Evolutionary conservation across 352 stramenopile genomes (phyloP).

Genomic region (Phytophthora multivora): DNA sequence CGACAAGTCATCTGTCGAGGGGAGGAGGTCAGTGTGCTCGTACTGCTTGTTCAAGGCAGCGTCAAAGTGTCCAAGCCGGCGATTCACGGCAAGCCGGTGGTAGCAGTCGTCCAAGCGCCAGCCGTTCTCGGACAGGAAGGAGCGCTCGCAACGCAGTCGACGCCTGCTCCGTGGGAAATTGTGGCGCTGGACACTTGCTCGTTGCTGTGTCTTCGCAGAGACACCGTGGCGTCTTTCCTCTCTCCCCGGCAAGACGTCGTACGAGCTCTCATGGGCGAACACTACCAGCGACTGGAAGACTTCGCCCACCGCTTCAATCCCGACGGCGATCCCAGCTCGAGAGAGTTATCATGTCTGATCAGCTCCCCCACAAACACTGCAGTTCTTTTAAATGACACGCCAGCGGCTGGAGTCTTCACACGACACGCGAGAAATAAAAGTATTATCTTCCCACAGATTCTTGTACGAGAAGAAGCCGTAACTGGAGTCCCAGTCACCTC

Average conservation of each 20-base stretch:
- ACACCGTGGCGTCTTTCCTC: conserved; percentile 71
- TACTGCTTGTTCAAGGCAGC: conserved; percentile 64
- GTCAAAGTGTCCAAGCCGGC: conserved; percentile 62
- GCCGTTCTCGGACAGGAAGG: conserved; percentile 76
- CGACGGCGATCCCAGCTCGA: not conserved
- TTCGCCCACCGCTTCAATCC: conserved; percentile 53
- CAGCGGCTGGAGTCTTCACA: not conserved
- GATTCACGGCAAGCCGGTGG: conserved; percentile 23
- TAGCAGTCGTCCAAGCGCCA: conserved; percentile 66
- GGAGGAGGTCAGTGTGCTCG: conserved; percentile 63
- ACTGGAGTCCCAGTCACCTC: conserved; percentile 5
- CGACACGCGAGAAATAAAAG: conserved; percentile 18
- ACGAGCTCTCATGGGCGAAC: conserved; percentile 50
- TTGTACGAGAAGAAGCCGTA: conserved; percentile 33
- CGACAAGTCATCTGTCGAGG: conserved; percentile 52
- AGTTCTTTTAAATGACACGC: conserved; percentile 19
- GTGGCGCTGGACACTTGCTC: conserved; percentile 61
- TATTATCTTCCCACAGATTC: conserved; percentile 56
- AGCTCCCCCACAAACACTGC: conserved; percentile 19
- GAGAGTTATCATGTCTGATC: not conserved
- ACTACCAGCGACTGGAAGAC: conserved; percentile 44
- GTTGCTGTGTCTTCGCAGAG: conserved; percentile 58
- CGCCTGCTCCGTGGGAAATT: conserved; percentile 57
- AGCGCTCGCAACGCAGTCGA: conserved; percentile 45
- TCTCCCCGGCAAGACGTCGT: conserved; percentile 52